Evolutionary conservation across 257 asterid genomes (phyloP).

Genomic region (Cynanchum wilfordii): DNA sequence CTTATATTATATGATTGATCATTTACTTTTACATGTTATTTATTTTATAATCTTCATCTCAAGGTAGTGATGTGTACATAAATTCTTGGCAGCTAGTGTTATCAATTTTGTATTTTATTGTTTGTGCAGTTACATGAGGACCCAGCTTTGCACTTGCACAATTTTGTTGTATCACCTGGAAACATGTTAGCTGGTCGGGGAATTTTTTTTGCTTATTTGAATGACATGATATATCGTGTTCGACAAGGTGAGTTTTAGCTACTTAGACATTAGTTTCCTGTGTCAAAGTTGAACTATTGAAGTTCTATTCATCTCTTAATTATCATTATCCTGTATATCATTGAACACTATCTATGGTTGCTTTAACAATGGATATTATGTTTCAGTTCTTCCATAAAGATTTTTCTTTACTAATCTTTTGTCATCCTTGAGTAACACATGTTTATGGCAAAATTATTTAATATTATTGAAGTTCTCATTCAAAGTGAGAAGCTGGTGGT

Average conservation of each 20-base stretch:
- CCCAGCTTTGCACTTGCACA: conserved; percentile 50
- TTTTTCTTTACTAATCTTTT: not conserved
- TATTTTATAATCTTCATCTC: not conserved
- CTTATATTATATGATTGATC: not conserved
- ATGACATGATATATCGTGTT: conserved; percentile 38
- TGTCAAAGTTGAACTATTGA: not conserved
- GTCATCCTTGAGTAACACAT: not conserved
- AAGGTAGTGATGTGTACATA: not conserved
- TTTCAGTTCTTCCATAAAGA: no score
- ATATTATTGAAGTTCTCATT: not conserved
- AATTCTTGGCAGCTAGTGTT: not conserved
- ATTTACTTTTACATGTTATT: not conserved
- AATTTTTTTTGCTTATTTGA: conserved; percentile 31
- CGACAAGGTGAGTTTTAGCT: conserved; percentile 27
- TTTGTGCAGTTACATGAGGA: conserved; percentile 66
- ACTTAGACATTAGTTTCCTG: not conserved
- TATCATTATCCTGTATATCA: not conserved
- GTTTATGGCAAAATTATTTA: not conserved
- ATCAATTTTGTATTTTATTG: conserved; percentile 12
- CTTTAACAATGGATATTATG: not conserved
- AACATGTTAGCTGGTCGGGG: conserved; percentile 38
- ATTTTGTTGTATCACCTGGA: conserved; percentile 44
- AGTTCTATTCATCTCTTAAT: not conserved
- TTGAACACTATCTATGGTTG: not conserved
- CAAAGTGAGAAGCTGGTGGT: not conserved